These are phyloP conservation scores for Colletotrichum endophyticum DNA, from an alignment of 2,329 filamentous ascomycete species.

Conservation along the genomic window DNA sequence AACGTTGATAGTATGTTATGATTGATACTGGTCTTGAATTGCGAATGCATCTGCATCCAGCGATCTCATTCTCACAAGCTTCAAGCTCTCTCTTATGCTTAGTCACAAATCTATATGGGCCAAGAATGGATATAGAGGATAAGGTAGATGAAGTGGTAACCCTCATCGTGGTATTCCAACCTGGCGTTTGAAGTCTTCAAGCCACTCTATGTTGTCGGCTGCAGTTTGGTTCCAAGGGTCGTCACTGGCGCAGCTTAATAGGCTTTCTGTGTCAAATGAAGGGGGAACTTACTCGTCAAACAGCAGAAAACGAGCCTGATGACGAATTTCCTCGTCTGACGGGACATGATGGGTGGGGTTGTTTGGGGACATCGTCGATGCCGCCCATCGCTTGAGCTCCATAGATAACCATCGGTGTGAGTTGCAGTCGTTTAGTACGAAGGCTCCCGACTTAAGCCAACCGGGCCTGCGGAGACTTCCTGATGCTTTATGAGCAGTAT, in stretches of 20 bases:
- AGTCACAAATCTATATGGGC: background rate
- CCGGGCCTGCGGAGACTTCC: background rate
- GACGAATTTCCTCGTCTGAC: slow-evolving; percentile 64
- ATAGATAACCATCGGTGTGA: slow-evolving; percentile 62
- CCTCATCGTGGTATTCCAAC: slow-evolving; percentile 50
- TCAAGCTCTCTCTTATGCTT: background rate
- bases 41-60: background rate
- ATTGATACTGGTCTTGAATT: background rate
- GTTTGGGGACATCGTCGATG: slow-evolving; percentile 59
- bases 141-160: background rate
- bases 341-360: slow-evolving; percentile 66
- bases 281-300: slow-evolving; percentile 60
- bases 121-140: background rate
- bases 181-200: slow-evolving; percentile 65
- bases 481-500: background rate
- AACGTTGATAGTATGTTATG: background rate
- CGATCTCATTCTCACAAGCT: background rate
- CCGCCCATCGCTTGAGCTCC: slow-evolving; percentile 58
- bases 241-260: slow-evolving; percentile 46
- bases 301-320: slow-evolving; percentile 67
- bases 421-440: slow-evolving; percentile 65
- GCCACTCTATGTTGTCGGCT: slow-evolving; percentile 68
- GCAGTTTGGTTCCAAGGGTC: slow-evolving; percentile 70
- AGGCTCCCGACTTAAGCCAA: slow-evolving; percentile 28
- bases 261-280: background rate